Evolutionary conservation across 257 asterid genomes (phyloP).

Genomic region (Oldenlandia corymbosa): DNA sequence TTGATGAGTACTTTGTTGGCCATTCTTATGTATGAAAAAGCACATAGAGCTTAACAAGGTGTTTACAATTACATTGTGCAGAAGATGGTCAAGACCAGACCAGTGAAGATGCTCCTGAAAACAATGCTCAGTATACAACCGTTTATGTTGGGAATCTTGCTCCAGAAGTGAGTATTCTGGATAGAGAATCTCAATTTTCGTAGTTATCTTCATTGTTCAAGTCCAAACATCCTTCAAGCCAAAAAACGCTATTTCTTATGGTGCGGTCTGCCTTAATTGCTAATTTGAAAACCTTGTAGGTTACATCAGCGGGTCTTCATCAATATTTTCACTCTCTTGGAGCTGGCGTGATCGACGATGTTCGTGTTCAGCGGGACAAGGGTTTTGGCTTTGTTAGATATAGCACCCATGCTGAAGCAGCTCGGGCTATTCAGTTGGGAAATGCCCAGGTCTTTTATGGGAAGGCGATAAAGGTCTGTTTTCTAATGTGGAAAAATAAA

Average conservation of each 20-base stretch:
- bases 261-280: not conserved
- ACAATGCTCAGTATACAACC: slow-evolving; percentile 69
- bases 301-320: slow-evolving; percentile 71
- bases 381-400: slow-evolving; percentile 84
- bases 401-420: slow-evolving; percentile 82
- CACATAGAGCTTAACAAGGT: not conserved
- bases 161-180: slow-evolving; percentile 51
- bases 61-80: slow-evolving; percentile 29
- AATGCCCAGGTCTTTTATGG: slow-evolving; percentile 57
- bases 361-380: slow-evolving; percentile 78
- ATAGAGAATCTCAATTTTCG: slow-evolving; percentile 1
- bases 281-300: slow-evolving; percentile 30
- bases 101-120: slow-evolving; percentile 72
- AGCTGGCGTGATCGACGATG: slow-evolving; percentile 75
- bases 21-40: not conserved
- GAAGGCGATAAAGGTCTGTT: slow-evolving; percentile 57
- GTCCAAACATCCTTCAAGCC: not conserved
- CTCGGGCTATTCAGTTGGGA: slow-evolving; percentile 77
- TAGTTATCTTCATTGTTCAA: not conserved
- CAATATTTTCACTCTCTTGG: slow-evolving; percentile 65
- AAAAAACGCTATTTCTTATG: not conserved
- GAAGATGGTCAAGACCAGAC: slow-evolving; percentile 60
- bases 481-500: not conserved
- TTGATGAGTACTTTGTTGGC: not conserved
- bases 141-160: slow-evolving; percentile 90